A percentile compares a stretch with the other conserved stretches of the same genome.
Conservation (phyloP, 1,284 basidiomycete species). For the Heliocybe sulcata region DNA sequence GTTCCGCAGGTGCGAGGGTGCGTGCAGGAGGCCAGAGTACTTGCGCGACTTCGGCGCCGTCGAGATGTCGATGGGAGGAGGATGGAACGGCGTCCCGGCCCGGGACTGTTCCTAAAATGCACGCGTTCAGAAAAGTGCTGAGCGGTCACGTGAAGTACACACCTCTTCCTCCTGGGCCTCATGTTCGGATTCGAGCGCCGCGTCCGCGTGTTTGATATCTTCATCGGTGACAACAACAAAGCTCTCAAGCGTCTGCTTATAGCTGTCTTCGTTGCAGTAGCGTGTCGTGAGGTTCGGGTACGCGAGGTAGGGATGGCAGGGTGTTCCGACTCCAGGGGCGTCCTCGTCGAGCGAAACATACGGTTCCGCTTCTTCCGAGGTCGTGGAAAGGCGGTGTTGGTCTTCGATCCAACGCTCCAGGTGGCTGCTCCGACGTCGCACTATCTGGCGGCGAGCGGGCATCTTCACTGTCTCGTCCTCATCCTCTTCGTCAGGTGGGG, state of each 20-base stretch:
- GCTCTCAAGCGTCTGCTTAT: conserved; percentile 34
- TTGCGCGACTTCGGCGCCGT: conserved; percentile 30
- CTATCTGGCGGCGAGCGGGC: conserved; percentile 10
- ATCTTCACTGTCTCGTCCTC: background rate
- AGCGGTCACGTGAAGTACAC: conserved; percentile 19
- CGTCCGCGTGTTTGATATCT: conserved; percentile 24
- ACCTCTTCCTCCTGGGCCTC: conserved; percentile 17
- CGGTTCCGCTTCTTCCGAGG: background rate
- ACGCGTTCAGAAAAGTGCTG: background rate
- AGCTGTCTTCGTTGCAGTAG: conserved; percentile 22
- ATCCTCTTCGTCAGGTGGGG: background rate
- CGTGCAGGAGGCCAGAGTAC: conserved; percentile 31
- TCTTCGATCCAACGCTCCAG: conserved; percentile 65
- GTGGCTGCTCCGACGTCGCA: conserved; percentile 45
- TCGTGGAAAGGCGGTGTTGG: conserved; percentile 31
- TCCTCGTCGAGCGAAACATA: conserved; percentile 7
- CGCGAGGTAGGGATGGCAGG: conserved; percentile 41
- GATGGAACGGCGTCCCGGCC: conserved; percentile 6
- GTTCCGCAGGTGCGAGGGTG: conserved; percentile 46
- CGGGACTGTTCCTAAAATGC: background rate
- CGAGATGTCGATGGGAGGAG: conserved; percentile 12
- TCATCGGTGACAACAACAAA: conserved; percentile 45
- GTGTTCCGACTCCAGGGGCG: conserved; percentile 22
- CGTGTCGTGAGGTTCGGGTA: conserved; percentile 39
- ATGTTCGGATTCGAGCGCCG: conserved; percentile 29